These are phyloP conservation scores for Mucor saturninus DNA, from an alignment of 371 early-diverging fungal genomes.

Conservation along the genomic window DNA sequence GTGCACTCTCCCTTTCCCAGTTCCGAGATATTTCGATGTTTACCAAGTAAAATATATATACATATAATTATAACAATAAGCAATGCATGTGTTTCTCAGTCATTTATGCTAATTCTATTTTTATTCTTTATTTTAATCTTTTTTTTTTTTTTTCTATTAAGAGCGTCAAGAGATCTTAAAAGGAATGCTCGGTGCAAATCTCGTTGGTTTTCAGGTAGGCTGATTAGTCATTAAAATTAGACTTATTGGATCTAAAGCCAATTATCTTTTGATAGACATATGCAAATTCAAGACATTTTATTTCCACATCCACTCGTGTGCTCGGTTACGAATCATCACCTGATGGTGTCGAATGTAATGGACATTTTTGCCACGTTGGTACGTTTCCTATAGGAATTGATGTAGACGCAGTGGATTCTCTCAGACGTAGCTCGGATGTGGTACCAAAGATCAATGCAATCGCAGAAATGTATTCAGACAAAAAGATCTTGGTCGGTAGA, in stretches of 20 bases:
- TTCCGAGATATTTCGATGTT: slow-evolving; percentile 92
- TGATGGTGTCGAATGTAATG: slow-evolving; percentile 79
- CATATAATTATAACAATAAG: too few species aligned
- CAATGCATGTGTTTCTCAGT: too few species aligned
- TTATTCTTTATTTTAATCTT: not conserved
- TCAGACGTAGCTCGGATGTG: slow-evolving; percentile 53
- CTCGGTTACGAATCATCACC: slow-evolving; percentile 88
- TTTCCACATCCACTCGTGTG: slow-evolving; percentile 89
- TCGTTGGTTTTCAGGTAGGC: slow-evolving; percentile 90
- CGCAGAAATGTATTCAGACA: slow-evolving; percentile 87
- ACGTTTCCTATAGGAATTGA: slow-evolving; percentile 99
- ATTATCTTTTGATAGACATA: slow-evolving; percentile 71
- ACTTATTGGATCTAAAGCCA: not conserved
- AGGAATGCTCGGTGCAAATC: slow-evolving; percentile 90
- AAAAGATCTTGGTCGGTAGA: slow-evolving; percentile 95
- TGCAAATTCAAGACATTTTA: slow-evolving; percentile 95
- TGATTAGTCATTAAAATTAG: not conserved
- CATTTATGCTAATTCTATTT: slow-evolving; percentile 67
- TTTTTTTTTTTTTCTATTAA: slow-evolving; percentile 50
- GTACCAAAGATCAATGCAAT: slow-evolving; percentile 76
- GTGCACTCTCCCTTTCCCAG: slow-evolving; percentile 97
- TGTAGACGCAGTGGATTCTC: slow-evolving; percentile 52
- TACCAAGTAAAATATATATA: slow-evolving; percentile 78
- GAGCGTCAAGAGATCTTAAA: slow-evolving; percentile 90
- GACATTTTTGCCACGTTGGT: slow-evolving; percentile 79